These are phyloP conservation scores for Eucalyptus decipiens DNA, from an alignment of 345 rosid genomes.

Conservation along the genomic window DNA sequence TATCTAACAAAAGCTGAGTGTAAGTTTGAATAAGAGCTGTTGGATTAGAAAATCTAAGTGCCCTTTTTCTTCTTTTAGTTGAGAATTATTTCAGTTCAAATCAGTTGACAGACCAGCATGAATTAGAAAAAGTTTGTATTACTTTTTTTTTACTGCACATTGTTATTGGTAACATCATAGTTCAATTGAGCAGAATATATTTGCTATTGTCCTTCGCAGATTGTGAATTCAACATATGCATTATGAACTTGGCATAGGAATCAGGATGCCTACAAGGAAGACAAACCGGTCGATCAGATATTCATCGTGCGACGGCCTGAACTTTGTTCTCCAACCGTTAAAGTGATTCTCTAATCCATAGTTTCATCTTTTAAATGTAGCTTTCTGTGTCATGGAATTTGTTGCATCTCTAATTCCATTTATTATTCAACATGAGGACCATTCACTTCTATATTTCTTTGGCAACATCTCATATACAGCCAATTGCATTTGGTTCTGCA, in stretches of 20 bases:
- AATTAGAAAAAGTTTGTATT: not conserved
- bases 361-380: not conserved
- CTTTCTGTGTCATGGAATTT: not conserved
- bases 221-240: constrained; percentile 63
- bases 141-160: not conserved
- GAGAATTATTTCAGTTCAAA: not conserved
- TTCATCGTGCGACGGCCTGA: constrained; percentile 56
- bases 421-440: not conserved
- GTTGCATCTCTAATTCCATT: not conserved
- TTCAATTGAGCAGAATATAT: not conserved
- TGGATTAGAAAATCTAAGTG: not conserved
- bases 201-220: constrained; percentile 18
- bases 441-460: not conserved
- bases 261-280: constrained; percentile 51
- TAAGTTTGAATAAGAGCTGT: not conserved
- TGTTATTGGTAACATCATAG: not conserved
- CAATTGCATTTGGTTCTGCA: not conserved
- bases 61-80: not conserved
- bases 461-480: not conserved
- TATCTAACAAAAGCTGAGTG: too few species aligned
- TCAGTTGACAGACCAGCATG: not conserved
- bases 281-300: constrained; percentile 49
- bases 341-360: not conserved
- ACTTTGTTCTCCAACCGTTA: constrained; percentile 19
- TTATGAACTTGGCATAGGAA: constrained; percentile 90